phyloP scores from a whole-genome alignment of 169 alveolate genomes.

The Plasmodium cynomolgi region DNA sequence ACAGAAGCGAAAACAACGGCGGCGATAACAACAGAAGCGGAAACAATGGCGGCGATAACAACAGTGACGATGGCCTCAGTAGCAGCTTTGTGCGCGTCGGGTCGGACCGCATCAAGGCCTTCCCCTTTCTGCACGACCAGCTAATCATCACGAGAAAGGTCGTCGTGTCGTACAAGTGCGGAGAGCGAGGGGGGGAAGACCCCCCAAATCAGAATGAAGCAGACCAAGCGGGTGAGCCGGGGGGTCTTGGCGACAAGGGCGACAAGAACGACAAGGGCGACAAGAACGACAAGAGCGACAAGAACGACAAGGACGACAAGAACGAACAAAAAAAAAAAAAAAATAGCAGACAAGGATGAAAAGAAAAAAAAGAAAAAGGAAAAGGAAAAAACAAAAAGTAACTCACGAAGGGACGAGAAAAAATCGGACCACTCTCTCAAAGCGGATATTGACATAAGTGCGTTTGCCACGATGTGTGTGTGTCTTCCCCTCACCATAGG shows the following conservation, averaged over 20 bases:
- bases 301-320: neutral
- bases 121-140: constrained; percentile 71
- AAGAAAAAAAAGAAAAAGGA: constrained; percentile 40
- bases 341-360: constrained; percentile 3
- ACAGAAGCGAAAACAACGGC: neutral
- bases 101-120: constrained; percentile 22
- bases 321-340: neutral
- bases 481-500: neutral
- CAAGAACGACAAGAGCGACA: neutral
- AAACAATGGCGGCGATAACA: neutral
- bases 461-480: neutral
- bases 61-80: neutral
- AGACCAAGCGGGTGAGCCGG: constrained; percentile 5
- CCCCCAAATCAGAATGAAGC: neutral
- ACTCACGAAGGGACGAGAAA: neutral
- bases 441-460: constrained; percentile 30
- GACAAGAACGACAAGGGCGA: neutral
- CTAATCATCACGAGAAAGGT: constrained; percentile 37
- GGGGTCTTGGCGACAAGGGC: neutral
- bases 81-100: constrained; percentile 27
- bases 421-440: constrained; percentile 2
- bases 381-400: constrained; percentile 3
- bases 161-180: constrained; percentile 28
- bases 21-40: neutral
- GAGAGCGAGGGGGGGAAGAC: neutral